These are phyloP conservation scores for Penicilliopsis zonata DNA, from an alignment of 495 filamentous ascomycete genomes.

Conservation along the genomic window DNA sequence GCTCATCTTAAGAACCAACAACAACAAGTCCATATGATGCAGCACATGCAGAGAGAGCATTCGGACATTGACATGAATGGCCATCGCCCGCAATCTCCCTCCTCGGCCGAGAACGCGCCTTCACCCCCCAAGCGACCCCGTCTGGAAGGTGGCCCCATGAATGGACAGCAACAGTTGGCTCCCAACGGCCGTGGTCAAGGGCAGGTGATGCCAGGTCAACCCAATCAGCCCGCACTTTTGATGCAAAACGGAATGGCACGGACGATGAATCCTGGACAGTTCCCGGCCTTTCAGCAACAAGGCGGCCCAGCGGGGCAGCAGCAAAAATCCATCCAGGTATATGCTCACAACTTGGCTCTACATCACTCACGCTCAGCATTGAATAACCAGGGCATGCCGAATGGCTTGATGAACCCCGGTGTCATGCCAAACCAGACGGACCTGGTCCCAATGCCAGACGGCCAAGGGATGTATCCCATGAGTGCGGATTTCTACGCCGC, in stretches of 20 bases:
- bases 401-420: constrained; percentile 45
- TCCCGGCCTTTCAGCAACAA: constrained; percentile 54
- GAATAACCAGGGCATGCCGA: constrained; percentile 61
- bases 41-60: constrained; percentile 74
- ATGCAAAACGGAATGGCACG: constrained; percentile 65
- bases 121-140: constrained; percentile 90
- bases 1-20: constrained; percentile 55
- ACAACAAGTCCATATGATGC: constrained; percentile 48
- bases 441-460: constrained; percentile 67
- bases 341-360: constrained; percentile 70
- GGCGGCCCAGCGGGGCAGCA: constrained; percentile 52
- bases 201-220: constrained; percentile 60
- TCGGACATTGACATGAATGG: constrained; percentile 82
- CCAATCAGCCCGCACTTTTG: constrained; percentile 52
- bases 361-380: constrained; percentile 54
- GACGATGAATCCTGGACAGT: constrained; percentile 62
- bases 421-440: constrained; percentile 60
- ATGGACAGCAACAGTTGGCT: constrained; percentile 66
- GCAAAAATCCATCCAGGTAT: constrained; percentile 73
- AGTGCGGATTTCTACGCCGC: constrained; percentile 54
- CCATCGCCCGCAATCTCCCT: constrained; percentile 69
- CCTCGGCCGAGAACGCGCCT: constrained; percentile 73
- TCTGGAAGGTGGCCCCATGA: constrained; percentile 61
- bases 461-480: constrained; percentile 39
- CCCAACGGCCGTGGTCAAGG: constrained; percentile 65